These are phyloP conservation scores for Tetrahymena malaccensis DNA, from an alignment of 73 alveolate species.

Conservation along the genomic window DNA sequence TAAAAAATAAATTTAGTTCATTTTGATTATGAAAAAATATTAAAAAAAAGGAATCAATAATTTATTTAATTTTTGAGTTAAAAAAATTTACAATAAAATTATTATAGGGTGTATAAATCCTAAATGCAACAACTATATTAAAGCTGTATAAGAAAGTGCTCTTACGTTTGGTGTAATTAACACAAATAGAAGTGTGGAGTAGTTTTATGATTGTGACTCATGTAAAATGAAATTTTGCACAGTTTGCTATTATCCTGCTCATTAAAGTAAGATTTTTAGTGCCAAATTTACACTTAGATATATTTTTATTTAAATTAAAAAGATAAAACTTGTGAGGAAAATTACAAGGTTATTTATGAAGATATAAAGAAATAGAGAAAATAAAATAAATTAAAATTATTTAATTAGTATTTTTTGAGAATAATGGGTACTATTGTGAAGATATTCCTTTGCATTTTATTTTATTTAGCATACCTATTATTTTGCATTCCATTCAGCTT, in stretches of 20 bases:
- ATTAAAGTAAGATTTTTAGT: background rate
- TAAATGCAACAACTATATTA: background rate
- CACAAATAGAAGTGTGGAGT: background rate
- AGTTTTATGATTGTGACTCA: background rate
- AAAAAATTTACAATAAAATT: no score
- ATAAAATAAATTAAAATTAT: background rate
- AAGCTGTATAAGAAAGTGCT: background rate
- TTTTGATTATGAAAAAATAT: no score
- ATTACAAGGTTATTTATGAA: background rate
- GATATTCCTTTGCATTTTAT: background rate
- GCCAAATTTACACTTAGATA: background rate
- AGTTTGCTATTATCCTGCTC: background rate
- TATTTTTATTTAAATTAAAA: background rate
- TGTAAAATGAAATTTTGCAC: background rate
- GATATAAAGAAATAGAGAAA: background rate
- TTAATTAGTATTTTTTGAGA: background rate
- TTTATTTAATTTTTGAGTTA: no score
- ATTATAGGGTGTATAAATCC: background rate
- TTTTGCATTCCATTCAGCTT: background rate
- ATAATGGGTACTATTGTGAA: background rate
- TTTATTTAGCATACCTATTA: background rate
- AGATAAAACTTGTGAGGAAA: background rate
- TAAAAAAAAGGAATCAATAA: no score
- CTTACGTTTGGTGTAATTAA: background rate
- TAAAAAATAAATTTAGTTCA: no score